These are phyloP conservation scores for Kluyveromyces wickerhamii DNA, from an alignment of 805 yeast genomes.

Conservation along the genomic window DNA sequence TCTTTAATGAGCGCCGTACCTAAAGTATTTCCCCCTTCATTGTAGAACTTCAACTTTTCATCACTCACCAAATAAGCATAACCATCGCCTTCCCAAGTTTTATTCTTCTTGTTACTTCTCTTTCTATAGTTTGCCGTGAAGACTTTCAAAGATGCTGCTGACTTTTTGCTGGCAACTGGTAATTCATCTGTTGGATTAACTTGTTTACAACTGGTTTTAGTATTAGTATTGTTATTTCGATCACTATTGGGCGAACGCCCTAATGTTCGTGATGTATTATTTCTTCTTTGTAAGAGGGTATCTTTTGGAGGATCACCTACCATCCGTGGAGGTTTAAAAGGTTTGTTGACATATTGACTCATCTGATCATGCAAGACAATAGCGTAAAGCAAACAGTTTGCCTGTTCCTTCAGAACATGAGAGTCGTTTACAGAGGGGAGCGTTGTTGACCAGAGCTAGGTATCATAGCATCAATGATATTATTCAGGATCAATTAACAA, in stretches of 20 bases:
- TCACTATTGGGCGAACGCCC: background rate
- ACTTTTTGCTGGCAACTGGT: conserved; percentile 4
- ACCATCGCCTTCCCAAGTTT: conserved; percentile 96
- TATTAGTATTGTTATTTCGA: background rate
- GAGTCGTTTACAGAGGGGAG: no score
- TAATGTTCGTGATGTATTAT: background rate
- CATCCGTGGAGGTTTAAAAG: conserved; percentile 45
- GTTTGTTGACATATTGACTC: conserved; percentile 33
- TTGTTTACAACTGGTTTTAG: background rate
- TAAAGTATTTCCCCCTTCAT: conserved; percentile 23
- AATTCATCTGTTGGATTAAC: background rate
- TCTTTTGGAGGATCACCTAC: conserved; percentile 4
- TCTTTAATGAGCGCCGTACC: conserved; percentile 17
- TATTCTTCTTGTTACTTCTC: conserved; percentile 65
- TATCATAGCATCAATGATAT: no score
- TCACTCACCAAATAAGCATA: conserved; percentile 32
- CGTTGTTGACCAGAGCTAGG: no score
- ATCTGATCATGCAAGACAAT: background rate
- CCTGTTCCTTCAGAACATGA: no score
- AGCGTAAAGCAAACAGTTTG: no score
- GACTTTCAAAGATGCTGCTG: conserved; percentile 5
- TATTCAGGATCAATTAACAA: no score
- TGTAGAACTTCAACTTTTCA: conserved; percentile 20
- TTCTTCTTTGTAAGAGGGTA: background rate
- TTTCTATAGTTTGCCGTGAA: conserved; percentile 59